Evolutionary conservation across 2,329 filamentous ascomycete genomes (phyloP), one percentile per base, ranked within the genome.

Genomic region (Talaromyces sp.): DNA sequence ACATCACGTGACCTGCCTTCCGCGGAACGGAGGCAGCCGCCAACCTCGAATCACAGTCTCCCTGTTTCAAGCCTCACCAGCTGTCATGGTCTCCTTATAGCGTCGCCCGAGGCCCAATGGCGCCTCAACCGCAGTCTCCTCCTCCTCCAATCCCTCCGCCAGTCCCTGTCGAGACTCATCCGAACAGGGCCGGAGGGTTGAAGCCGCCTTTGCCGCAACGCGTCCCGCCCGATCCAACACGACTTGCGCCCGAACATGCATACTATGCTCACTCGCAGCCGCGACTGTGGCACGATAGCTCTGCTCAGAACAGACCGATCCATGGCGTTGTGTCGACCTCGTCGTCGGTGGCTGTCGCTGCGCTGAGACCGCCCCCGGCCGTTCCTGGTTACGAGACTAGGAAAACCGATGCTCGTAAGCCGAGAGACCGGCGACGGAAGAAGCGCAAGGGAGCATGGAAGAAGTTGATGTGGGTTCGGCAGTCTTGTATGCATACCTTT

Each of bases 401-500:
- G 57, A 69, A 70, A 54, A 73, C 76, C 70, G 68, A 81, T 79
- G 67, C 79, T 61, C 79, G 83, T 33, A 81, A 82, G 66, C 71
- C 81, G 53, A 78, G 84, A 61, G 83, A 83, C 50, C 89, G 86
- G 66, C 80, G 86, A 56, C 90, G 88, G 67, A 83, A 89, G 54
- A 82, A 87, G 69, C 83, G 88, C 66, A 91, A 88, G 71, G 85
- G 87, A 57, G 86, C 86, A 10, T 98, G 94, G 91, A 96, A 96
- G 83, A 98, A 98, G 80, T 79, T 99, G 66, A 84, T 99, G 60
- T 99, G 95, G 95, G 93, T 99, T 72, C 96, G 96, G 78, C 95
- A 98, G 75, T 91, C 90, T 36, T 96, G 90, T 93, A 80, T 66
- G 87, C 77, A 53, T 27, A 12, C 63, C 56, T 36, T 42, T 40